These are phyloP conservation scores for Diaporthe longicolla DNA, from an alignment of 2,329 filamentous ascomycete species.

Conservation along the genomic window DNA sequence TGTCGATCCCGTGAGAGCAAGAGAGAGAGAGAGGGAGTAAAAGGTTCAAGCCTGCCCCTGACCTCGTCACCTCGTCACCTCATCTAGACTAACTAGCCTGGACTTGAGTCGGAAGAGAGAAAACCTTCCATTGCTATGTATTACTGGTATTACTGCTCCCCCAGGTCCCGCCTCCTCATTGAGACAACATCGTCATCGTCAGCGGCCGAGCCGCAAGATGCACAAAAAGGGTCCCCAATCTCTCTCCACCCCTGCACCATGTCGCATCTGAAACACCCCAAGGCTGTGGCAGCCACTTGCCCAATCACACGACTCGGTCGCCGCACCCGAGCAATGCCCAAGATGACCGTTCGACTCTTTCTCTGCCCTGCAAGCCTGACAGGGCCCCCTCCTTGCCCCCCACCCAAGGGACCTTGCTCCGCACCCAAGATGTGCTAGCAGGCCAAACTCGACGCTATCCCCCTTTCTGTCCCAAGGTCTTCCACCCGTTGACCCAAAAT, in stretches of 20 bases:
- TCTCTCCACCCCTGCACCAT: slow-evolving; percentile 23
- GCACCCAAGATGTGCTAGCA: not conserved
- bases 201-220: slow-evolving; percentile 29
- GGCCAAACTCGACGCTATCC: too few relatives aligned
- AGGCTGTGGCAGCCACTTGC: not conserved
- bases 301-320: slow-evolving; percentile 27
- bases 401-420: slow-evolving; percentile 3
- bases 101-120: not conserved
- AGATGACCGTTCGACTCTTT: not conserved
- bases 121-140: not conserved
- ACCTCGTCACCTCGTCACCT: not conserved
- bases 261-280: slow-evolving; percentile 32
- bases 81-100: not conserved
- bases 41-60: not conserved
- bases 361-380: not conserved
- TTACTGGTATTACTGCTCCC: too few relatives aligned
- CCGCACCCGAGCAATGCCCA: slow-evolving; percentile 16
- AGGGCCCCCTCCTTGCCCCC: too few relatives aligned
- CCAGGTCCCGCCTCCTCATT: not conserved
- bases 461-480: too few relatives aligned
- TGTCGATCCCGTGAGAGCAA: slow-evolving; percentile 33
- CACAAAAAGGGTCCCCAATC: slow-evolving; percentile 32
- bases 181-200: slow-evolving; percentile 2
- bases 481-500: not conserved
- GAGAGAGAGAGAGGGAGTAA: not conserved